phyloP scores from a whole-genome alignment of 2,329 filamentous ascomycete genomes.

The Neonectria faginata region DNA sequence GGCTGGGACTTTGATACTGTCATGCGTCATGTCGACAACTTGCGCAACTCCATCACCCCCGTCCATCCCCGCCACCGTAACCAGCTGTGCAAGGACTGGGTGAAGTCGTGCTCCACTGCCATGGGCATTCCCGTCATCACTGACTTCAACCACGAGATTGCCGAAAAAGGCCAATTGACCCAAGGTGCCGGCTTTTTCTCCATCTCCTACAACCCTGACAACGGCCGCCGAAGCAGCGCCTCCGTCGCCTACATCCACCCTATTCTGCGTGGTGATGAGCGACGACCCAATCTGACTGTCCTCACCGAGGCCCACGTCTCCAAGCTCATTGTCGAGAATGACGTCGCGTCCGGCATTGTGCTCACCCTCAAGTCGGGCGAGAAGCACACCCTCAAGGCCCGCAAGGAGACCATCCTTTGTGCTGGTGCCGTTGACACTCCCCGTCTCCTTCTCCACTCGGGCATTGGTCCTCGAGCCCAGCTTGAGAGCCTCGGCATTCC shows the following conservation, averaged over 20 bases:
- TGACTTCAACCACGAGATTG: slow-evolving; percentile 90
- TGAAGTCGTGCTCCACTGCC: slow-evolving; percentile 81
- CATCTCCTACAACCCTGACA: slow-evolving; percentile 90
- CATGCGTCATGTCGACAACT: slow-evolving; percentile 82
- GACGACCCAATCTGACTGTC: slow-evolving; percentile 84
- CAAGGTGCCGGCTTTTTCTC: slow-evolving; percentile 90
- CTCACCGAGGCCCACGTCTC: slow-evolving; percentile 90
- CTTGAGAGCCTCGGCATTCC: slow-evolving; percentile 65
- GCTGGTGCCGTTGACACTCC: slow-evolving; percentile 87
- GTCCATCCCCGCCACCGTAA: slow-evolving; percentile 88
- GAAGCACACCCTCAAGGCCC: slow-evolving; percentile 69
- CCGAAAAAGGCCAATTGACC: slow-evolving; percentile 75
- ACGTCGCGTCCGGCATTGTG: slow-evolving; percentile 79
- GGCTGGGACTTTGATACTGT: slow-evolving; percentile 91
- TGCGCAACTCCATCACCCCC: slow-evolving; percentile 90
- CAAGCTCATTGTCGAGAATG: slow-evolving; percentile 78
- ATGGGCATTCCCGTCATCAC: slow-evolving; percentile 83
- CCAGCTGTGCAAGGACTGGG: slow-evolving; percentile 92
- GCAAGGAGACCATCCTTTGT: slow-evolving; percentile 81
- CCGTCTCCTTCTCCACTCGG: slow-evolving; percentile 70
- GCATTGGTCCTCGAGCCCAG: slow-evolving; percentile 66
- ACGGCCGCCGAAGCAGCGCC: slow-evolving; percentile 84
- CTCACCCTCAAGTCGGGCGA: slow-evolving; percentile 69
- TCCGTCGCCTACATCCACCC: slow-evolving; percentile 95
- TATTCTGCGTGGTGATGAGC: slow-evolving; percentile 85